These are phyloP conservation scores for Rosa multiflora DNA, from an alignment of 306 rosid genomes.

Conservation along the genomic window DNA sequence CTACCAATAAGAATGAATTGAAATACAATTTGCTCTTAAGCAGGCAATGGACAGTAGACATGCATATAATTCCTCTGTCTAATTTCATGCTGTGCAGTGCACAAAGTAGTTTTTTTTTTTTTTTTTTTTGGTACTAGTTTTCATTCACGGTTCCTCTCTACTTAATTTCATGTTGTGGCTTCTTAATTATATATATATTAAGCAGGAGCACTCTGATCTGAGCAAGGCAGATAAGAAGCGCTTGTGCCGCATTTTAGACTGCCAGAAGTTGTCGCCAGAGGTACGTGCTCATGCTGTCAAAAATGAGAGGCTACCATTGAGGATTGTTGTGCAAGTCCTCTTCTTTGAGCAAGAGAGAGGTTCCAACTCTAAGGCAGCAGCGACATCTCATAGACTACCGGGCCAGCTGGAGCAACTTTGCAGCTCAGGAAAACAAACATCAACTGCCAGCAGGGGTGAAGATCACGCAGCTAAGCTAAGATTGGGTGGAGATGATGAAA, in stretches of 20 bases:
- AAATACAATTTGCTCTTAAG: background rate
- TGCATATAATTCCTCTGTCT: background rate
- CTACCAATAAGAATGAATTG: background rate
- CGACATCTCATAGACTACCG: slow-evolving; percentile 12
- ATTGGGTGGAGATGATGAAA: slow-evolving; percentile 41
- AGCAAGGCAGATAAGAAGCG: slow-evolving; percentile 69
- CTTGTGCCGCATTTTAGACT: slow-evolving; percentile 65
- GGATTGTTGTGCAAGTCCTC: slow-evolving; percentile 83
- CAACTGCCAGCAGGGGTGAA: slow-evolving; percentile 31
- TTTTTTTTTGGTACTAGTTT: background rate
- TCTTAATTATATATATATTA: background rate
- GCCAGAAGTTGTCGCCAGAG: slow-evolving; percentile 71
- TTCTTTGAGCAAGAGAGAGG: slow-evolving; percentile 75
- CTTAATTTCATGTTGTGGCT: background rate
- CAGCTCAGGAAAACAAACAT: slow-evolving; percentile 39
- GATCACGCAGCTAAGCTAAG: slow-evolving; percentile 39
- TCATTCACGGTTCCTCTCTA: background rate
- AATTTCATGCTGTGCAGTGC: background rate
- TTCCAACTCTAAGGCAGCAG: slow-evolving; percentile 28
- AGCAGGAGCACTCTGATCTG: slow-evolving; percentile 70
- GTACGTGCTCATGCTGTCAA: slow-evolving; percentile 71
- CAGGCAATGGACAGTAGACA: background rate
- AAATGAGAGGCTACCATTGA: slow-evolving; percentile 75
- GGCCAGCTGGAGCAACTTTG: slow-evolving; percentile 38
- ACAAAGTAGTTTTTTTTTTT: background rate